A percentile compares a stretch with the other conserved stretches of the same genome.
phyloP scores from a whole-genome alignment of 768 basidiomycete genomes.

The Phaeotremella fagi region DNA sequence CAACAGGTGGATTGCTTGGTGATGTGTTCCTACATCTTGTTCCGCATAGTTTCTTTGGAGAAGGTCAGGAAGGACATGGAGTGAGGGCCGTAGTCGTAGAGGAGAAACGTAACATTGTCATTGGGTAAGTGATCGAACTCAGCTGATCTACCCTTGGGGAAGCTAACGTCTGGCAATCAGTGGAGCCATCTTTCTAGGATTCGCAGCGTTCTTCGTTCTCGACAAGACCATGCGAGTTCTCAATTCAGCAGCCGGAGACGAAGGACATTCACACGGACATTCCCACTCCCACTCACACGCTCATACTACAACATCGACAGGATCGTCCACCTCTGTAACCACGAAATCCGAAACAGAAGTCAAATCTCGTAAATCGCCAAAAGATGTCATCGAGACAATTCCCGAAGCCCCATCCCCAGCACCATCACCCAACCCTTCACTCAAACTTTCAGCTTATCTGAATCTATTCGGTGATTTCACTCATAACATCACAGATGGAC shows the following conservation, averaged over 20 bases:
- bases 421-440: slow-evolving; percentile 24
- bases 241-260: slow-evolving; percentile 56
- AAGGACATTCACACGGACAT: slow-evolving; percentile 57
- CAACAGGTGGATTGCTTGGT: slow-evolving; percentile 86
- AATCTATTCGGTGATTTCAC: slow-evolving; percentile 89
- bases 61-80: slow-evolving; percentile 50
- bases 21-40: slow-evolving; percentile 90
- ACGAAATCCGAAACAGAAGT: slow-evolving; percentile 54
- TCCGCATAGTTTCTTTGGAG: slow-evolving; percentile 87
- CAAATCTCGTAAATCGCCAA: slow-evolving; percentile 51
- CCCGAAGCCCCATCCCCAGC: slow-evolving; percentile 14
- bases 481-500: slow-evolving; percentile 93
- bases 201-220: slow-evolving; percentile 86
- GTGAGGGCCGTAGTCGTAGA: slow-evolving; percentile 66
- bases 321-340: slow-evolving; percentile 53
- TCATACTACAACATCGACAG: slow-evolving; percentile 14
- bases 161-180: slow-evolving; percentile 7
- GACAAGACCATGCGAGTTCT: slow-evolving; percentile 84
- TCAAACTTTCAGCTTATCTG: slow-evolving; percentile 83
- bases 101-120: slow-evolving; percentile 82
- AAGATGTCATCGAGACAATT: slow-evolving; percentile 19
- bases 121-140: slow-evolving; percentile 59
- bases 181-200: slow-evolving; percentile 71
- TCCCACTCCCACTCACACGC: slow-evolving; percentile 53
- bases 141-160: background rate